Evolutionary conservation across 768 basidiomycete species (phyloP).

Genomic region (Collybia nuda): DNA sequence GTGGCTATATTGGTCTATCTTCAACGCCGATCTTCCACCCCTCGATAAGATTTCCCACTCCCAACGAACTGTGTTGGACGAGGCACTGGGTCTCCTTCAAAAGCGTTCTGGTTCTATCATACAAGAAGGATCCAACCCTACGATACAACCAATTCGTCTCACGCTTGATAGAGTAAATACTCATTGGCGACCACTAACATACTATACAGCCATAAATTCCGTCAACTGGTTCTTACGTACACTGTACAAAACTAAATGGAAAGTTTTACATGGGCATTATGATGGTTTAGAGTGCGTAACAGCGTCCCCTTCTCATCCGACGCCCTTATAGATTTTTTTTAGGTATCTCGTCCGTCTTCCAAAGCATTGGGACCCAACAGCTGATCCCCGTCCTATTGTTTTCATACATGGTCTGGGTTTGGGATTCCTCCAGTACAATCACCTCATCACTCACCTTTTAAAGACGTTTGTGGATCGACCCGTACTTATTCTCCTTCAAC

Average conservation of each 20-base stretch:
- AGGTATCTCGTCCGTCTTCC: constrained; percentile 81
- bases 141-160: constrained; percentile 57
- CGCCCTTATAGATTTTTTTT: constrained; percentile 2
- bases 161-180: constrained; percentile 80
- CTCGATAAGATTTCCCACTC: constrained; percentile 42
- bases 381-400: constrained; percentile 67
- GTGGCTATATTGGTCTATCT: constrained; percentile 88
- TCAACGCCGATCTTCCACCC: constrained; percentile 61
- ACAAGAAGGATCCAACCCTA: constrained; percentile 56
- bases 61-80: constrained; percentile 52
- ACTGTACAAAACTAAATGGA: constrained; percentile 41
- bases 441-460: constrained; percentile 60
- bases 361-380: constrained; percentile 55
- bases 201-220: constrained; percentile 53
- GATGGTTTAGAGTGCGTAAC: constrained; percentile 68
- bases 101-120: constrained; percentile 68
- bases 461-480: constrained; percentile 63
- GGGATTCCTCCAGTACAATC: constrained; percentile 70
- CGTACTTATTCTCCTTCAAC: constrained; percentile 74
- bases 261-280: constrained; percentile 43
- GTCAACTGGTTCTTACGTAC: constrained; percentile 48
- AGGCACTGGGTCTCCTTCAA: constrained; percentile 63
- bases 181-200: constrained; percentile 63
- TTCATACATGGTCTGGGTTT: constrained; percentile 90
- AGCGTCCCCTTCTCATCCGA: not conserved